Evolutionary conservation across 495 filamentous ascomycete genomes (phyloP).

Genomic region (Eremomyces bilateralis): DNA sequence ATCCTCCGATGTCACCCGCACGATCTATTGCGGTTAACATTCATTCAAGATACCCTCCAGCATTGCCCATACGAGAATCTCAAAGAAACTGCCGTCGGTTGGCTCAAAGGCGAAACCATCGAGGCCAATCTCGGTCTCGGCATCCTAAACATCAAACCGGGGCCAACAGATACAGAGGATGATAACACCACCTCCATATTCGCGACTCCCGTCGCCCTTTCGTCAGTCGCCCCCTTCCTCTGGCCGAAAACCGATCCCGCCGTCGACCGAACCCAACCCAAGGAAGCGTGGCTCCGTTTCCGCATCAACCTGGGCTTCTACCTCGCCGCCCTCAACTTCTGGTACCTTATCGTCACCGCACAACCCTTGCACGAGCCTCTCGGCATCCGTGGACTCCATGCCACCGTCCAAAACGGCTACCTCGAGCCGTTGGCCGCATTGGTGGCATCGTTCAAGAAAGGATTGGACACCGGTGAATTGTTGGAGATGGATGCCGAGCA

Average conservation of each 20-base stretch:
- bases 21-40: conserved; percentile 42
- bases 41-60: conserved; percentile 63
- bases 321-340: conserved; percentile 29
- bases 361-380: conserved; percentile 27
- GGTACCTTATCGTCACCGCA: conserved; percentile 26
- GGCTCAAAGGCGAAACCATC: conserved; percentile 72
- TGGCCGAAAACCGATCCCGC: conserved; percentile 26
- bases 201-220: conserved; percentile 26
- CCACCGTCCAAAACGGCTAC: too few species aligned
- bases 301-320: conserved; percentile 23
- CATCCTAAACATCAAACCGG: conserved; percentile 3
- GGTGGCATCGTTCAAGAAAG: too few species aligned
- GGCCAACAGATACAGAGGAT: conserved; percentile 6
- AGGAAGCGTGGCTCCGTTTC: conserved; percentile 21
- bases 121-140: conserved; percentile 18
- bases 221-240: conserved; percentile 26
- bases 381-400: too few species aligned
- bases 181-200: conserved; percentile 28
- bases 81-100: conserved; percentile 61
- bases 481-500: too few species aligned
- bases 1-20: conserved; percentile 61
- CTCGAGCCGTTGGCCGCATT: too few species aligned
- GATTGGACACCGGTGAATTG: too few species aligned
- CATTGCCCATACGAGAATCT: conserved; percentile 56
- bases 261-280: conserved; percentile 10